A percentile compares a stretch with the other conserved stretches of the same genome.
phyloP scores from a whole-genome alignment of 2,329 filamentous ascomycete genomes.

The Xylaria sp. region DNA sequence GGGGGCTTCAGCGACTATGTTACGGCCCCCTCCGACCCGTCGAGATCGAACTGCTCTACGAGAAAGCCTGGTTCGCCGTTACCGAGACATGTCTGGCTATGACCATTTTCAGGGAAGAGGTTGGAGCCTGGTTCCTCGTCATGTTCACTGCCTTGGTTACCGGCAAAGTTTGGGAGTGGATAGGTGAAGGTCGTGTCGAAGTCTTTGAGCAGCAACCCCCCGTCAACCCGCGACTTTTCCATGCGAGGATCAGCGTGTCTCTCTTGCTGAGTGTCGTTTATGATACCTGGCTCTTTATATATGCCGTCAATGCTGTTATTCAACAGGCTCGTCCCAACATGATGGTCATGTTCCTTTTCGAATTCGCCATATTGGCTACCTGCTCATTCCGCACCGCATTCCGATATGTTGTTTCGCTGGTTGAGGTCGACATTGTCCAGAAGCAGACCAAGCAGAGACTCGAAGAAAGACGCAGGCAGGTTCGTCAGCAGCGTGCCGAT shows the following conservation, averaged over 20 bases:
- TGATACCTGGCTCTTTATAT: constrained; percentile 77
- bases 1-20: constrained; percentile 84
- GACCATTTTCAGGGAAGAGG: constrained; percentile 96
- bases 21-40: constrained; percentile 89
- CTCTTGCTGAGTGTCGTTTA: constrained; percentile 79
- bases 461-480: constrained; percentile 67
- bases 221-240: constrained; percentile 84
- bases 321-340: constrained; percentile 90
- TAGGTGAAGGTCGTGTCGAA: constrained; percentile 92
- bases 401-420: constrained; percentile 77
- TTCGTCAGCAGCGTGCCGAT: constrained; percentile 60
- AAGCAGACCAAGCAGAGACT: constrained; percentile 73
- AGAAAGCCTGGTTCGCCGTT: constrained; percentile 97
- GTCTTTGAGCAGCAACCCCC: constrained; percentile 94
- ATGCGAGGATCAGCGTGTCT: constrained; percentile 77
- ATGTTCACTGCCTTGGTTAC: constrained; percentile 95
- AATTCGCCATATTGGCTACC: constrained; percentile 86
- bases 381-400: constrained; percentile 77
- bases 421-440: constrained; percentile 75
- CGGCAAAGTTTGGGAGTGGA: constrained; percentile 98
- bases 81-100: constrained; percentile 96
- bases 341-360: constrained; percentile 99
- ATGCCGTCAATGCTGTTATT: constrained; percentile 81
- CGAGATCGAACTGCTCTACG: constrained; percentile 95
- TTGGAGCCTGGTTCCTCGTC: constrained; percentile 90